Conservation (phyloP, 768 basidiomycete genomes). For the Rhizopogon salebrosus region DNA sequence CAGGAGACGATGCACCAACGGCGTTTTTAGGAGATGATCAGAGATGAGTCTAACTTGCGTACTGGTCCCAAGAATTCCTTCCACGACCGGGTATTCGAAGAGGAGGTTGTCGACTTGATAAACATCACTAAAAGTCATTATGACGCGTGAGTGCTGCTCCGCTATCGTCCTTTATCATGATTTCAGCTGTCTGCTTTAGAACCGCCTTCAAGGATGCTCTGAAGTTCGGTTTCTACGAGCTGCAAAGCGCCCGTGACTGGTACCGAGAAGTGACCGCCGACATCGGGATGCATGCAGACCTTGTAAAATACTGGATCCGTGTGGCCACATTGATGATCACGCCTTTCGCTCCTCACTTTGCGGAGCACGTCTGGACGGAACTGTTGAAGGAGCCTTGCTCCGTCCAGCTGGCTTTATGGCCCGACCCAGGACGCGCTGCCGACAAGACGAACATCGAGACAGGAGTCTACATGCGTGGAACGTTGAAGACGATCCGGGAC, state of each 20-base stretch:
- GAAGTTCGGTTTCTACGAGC: constrained; percentile 93
- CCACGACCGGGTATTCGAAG: constrained; percentile 87
- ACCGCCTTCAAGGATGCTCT: constrained; percentile 94
- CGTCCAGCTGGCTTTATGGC: constrained; percentile 83
- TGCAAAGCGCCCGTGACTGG: constrained; percentile 90
- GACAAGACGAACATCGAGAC: constrained; percentile 69
- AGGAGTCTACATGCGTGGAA: constrained; percentile 80
- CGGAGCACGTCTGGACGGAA: constrained; percentile 83
- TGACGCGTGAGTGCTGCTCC: constrained; percentile 54
- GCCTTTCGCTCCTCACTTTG: constrained; percentile 90
- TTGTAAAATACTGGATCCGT: constrained; percentile 83
- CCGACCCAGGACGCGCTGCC: constrained; percentile 53
- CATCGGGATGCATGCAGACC: constrained; percentile 86
- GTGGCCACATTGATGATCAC: constrained; percentile 72
- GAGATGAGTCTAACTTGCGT: constrained; percentile 66
- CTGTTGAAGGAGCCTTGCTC: constrained; percentile 71
- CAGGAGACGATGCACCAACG: background rate
- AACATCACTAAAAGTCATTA: constrained; percentile 78
- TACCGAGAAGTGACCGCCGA: constrained; percentile 91
- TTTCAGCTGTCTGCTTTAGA: constrained; percentile 33
- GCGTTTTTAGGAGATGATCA: constrained; percentile 67
- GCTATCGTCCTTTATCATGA: background rate
- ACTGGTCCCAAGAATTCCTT: constrained; percentile 66
- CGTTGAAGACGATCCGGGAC: constrained; percentile 89
- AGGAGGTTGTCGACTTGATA: constrained; percentile 86